A percentile compares a stretch with the other conserved stretches of the same genome.
phyloP scores from a whole-genome alignment of 2,329 filamentous ascomycete genomes.

The Zymoseptoria tritici region DNA sequence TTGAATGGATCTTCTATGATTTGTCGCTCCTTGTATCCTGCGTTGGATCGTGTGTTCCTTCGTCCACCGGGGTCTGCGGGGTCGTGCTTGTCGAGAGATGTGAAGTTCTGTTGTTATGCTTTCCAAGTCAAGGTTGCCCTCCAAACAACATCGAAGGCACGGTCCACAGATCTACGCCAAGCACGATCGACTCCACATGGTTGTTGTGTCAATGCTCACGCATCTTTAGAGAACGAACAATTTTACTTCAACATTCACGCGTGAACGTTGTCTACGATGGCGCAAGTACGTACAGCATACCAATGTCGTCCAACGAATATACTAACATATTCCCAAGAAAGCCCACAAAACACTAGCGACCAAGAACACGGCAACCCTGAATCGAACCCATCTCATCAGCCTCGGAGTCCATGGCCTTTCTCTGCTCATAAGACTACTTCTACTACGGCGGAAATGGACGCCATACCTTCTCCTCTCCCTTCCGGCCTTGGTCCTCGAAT shows the following conservation, averaged over 20 bases:
- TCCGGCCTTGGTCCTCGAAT: constrained; percentile 72
- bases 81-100: background rate
- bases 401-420: constrained; percentile 66
- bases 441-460: constrained; percentile 49
- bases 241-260: background rate
- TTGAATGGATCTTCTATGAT: background rate
- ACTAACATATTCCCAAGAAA: constrained; percentile 34
- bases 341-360: constrained; percentile 59
- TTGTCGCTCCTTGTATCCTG: background rate
- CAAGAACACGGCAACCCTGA: constrained; percentile 68
- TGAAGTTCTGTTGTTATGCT: background rate
- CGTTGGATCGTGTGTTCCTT: background rate
- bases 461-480: constrained; percentile 65
- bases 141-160: background rate
- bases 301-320: background rate
- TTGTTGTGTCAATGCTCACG: background rate
- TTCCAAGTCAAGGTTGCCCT: background rate
- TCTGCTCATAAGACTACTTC: constrained; percentile 59
- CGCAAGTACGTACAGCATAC: constrained; percentile 16
- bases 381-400: constrained; percentile 73
- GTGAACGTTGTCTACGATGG: constrained; percentile 11
- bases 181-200: background rate
- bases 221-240: background rate
- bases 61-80: background rate
- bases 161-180: background rate